Conservation (phyloP, 1,139 yeast genomes). For the Kodamaea arcana region DNA sequence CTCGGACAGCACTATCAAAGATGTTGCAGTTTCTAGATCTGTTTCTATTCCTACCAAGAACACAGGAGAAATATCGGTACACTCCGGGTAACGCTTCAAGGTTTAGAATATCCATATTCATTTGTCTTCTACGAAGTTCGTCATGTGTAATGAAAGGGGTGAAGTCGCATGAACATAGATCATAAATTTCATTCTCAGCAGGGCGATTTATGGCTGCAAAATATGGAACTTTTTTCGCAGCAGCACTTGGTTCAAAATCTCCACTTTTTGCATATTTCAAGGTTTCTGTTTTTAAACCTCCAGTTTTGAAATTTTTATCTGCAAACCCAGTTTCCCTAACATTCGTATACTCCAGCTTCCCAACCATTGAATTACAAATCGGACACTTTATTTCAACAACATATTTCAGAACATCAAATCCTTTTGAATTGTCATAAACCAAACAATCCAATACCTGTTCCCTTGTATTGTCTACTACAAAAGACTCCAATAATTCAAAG, state of each 20-base stretch:
- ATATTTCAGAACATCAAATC: constrained; percentile 4
- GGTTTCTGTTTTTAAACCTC: constrained; percentile 11
- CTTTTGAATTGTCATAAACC: constrained; percentile 2
- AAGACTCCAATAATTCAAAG: constrained; percentile 6
- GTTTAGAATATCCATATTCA: constrained; percentile 16
- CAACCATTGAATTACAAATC: constrained; percentile 12
- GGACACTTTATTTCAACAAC: constrained; percentile 16
- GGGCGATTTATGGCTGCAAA: not conserved
- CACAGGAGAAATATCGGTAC: constrained; percentile 2
- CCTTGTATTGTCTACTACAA: constrained; percentile 2
- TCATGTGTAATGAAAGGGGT: constrained; percentile 11
- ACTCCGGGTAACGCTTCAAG: constrained; percentile 10
- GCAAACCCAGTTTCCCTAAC: constrained; percentile 19
- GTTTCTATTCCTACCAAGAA: not conserved
- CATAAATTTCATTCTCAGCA: too few relatives aligned
- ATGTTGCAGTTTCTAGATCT: not conserved
- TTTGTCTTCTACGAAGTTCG: constrained; percentile 18
- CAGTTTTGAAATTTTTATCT: constrained; percentile 11
- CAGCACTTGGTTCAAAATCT: not conserved
- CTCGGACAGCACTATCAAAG: not conserved
- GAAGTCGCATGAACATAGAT: not conserved
- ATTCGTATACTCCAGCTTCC: constrained; percentile 14
- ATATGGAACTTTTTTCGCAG: not conserved
- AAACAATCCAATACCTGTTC: constrained; percentile 2
- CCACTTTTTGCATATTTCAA: constrained; percentile 5